Base-by-base conservation (phyloP, 2,329 filamentous ascomycete species). In the Lithohypha guttulata region DNA sequence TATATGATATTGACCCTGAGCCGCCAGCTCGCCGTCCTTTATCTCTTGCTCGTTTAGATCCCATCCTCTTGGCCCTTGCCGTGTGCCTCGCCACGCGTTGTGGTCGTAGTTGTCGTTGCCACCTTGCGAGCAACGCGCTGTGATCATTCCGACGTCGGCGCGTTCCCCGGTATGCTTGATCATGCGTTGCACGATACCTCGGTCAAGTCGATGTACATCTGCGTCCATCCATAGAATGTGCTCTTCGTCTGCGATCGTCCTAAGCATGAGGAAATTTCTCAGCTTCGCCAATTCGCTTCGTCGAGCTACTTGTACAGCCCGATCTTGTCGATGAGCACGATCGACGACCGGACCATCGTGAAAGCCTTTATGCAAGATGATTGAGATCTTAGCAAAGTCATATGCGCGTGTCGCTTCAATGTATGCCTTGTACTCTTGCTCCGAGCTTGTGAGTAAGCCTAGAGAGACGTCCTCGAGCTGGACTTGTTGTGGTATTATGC, bases 11-110 rank as follows among this genome's bases (percentile, higher is more conserved):
- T 42, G 34, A 4, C 33, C 41, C 20, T 42, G 57, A 78, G 75
- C 49, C 71, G 85, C n/a, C 66, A 70, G 11, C 62, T 82, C 23
- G 74, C 79, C 48, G 81, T 83, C 53, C 70, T 84, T 7, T 79
- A 86, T 56, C 68, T 83, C 33, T 85, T 82, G 59, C 59, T 73
- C 26, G 54, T 71, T 14, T 67, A 71, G 39, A 41, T 41, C 39
- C 39, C 39, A 41, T 3, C 39, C 39, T 17, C 39, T 25, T 3
- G 39, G 39, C 2, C 30, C 39, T 36, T 41, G 4, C 22, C 33
- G 35, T 3, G 40, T 38, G 2, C 40, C 40, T 13, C 34, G 21
- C 41, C 41, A 42, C 6, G 34, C 34, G 18, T 42, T 37, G 11
- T n/a, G 20, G 14, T 39, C 41, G 28, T 42, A 42, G 11, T 39